A percentile compares a stretch with the other conserved stretches of the same genome.
These are phyloP conservation scores for Albifimbria verrucaria DNA, from an alignment of 2,329 filamentous ascomycete species.

Conservation along the genomic window DNA sequence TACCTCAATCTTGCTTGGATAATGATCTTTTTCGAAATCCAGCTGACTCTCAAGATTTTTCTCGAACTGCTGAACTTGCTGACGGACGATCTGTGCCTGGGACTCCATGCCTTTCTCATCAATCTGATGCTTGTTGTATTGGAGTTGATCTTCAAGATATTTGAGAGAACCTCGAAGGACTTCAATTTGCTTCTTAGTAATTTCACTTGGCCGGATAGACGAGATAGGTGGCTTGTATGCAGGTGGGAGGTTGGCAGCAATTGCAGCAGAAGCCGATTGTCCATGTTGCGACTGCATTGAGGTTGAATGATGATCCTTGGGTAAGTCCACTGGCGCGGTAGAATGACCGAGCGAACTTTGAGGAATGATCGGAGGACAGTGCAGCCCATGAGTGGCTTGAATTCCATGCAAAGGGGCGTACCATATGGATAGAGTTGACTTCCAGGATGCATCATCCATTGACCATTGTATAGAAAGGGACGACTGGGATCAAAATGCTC, in stretches of 20 bases:
- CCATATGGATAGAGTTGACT: constrained; percentile 21
- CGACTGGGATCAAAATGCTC: constrained; percentile 44
- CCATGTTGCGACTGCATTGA: constrained; percentile 7
- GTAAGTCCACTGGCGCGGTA: not conserved
- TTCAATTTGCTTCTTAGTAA: constrained; percentile 56
- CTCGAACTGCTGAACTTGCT: constrained; percentile 49
- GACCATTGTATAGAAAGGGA: constrained; percentile 43
- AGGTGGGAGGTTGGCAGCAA: constrained; percentile 3
- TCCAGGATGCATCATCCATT: constrained; percentile 35
- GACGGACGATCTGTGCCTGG: constrained; percentile 37
- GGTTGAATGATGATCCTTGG: constrained; percentile 1
- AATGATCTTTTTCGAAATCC: constrained; percentile 40
- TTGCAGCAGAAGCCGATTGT: constrained; percentile 6
- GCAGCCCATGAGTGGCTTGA: constrained; percentile 17
- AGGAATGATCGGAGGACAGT: constrained; percentile 10
- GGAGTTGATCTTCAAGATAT: constrained; percentile 55
- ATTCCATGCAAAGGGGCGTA: constrained; percentile 25
- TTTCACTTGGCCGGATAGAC: constrained; percentile 60
- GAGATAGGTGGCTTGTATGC: constrained; percentile 43
- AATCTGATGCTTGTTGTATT: constrained; percentile 61
- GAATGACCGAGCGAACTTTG: not conserved
- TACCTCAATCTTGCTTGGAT: constrained; percentile 26
- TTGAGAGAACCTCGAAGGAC: constrained; percentile 50
- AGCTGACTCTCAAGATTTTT: constrained; percentile 40
- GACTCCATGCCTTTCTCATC: constrained; percentile 50